Evolutionary conservation across 179 eudicot species (phyloP), one percentile per base, ranked within the genome.

Genomic region (Beta lomatogona): DNA sequence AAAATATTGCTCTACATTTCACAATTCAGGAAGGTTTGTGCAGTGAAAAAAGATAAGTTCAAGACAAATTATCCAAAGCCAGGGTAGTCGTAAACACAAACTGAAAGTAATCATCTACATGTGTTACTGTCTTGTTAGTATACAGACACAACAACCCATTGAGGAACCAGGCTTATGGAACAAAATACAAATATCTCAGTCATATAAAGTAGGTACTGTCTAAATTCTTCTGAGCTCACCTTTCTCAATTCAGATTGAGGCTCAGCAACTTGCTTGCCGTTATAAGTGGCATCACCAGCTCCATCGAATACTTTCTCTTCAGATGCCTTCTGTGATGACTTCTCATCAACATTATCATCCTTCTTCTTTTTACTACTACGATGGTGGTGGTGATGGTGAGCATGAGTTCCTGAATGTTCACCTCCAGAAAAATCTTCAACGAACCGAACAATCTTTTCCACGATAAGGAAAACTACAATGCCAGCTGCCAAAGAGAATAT

Each of bases 371-470:
- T 78, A 68, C 78, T 87, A 66, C 86, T 86, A 81, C 82, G 89
- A 81, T 88, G 94, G 78, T 88, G 96, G 78, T 91, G 94, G 76
- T 86, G 93, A 81, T 93, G 95, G 83, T 89, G 97, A 83, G 88
- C 83, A 83, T 86, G 92, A 77, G 83, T 76, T 87, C 85, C 88
- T 54, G 82, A 85, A 82, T 81, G 82, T 52, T 71, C 88, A 71
- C 91, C 94, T 64, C 90, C 91, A 74, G 98, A 92, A 69, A 78
- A 77, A 9, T 89, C 93, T 80, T 95, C 97, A 80, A 95, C 94
- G 83, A 90, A 94, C 77, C 98, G 91, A 82, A 95, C 98, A 72
- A 90, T 61, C 88, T 94, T 94, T 89, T 95, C 98, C 59, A 94
- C 98, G 41, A 89, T 82, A 84, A 95, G 93, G 86, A 95, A 95